Percentiles rank a stretch among this genome's conserved stretches.
These are phyloP conservation scores for Termitomyces sp. DNA, from an alignment of 768 basidiomycete genomes.

Conservation along the genomic window DNA sequence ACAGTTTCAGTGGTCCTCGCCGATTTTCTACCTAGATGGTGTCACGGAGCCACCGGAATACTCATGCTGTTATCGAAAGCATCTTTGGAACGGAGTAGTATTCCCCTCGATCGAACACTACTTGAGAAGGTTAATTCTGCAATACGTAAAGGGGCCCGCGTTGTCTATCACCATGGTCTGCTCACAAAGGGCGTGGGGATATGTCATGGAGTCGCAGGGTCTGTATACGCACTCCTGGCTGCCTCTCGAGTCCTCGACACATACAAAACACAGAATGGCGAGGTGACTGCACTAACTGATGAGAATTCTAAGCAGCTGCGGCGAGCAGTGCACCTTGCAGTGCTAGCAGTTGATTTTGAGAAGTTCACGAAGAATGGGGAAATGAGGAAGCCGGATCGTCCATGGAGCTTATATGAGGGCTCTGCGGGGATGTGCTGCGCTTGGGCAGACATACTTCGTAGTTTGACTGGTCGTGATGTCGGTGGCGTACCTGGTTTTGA, in stretches of 20 bases:
- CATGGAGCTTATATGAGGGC: constrained; percentile 56
- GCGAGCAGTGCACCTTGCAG: constrained; percentile 42
- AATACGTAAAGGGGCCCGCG: constrained; percentile 30
- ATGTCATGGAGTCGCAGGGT: constrained; percentile 53
- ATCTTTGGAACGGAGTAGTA: constrained; percentile 22
- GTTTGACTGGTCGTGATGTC: constrained; percentile 17
- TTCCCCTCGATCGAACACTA: constrained; percentile 17
- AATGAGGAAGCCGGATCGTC: constrained; percentile 44
- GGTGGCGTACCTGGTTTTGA: constrained; percentile 35
- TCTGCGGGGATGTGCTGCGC: constrained; percentile 53
- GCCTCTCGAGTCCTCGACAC: constrained; percentile 37
- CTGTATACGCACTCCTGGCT: constrained; percentile 46
- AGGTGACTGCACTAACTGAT: constrained; percentile 4
- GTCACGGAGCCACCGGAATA: constrained; percentile 51
- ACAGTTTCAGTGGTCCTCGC: not conserved
- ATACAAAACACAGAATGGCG: not conserved
- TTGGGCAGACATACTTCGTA: constrained; percentile 39
- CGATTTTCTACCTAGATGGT: constrained; percentile 37
- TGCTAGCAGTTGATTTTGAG: constrained; percentile 31
- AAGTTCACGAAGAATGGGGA: constrained; percentile 28
- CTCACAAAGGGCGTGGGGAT: constrained; percentile 54
- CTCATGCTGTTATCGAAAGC: constrained; percentile 41
- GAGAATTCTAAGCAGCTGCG: constrained; percentile 1
- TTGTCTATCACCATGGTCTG: constrained; percentile 43
- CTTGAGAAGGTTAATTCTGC: constrained; percentile 23